A percentile compares a stretch with the other conserved stretches of the same genome.
Conservation (phyloP, 73 alveolate species). For the Halteria grandinella region DNA sequence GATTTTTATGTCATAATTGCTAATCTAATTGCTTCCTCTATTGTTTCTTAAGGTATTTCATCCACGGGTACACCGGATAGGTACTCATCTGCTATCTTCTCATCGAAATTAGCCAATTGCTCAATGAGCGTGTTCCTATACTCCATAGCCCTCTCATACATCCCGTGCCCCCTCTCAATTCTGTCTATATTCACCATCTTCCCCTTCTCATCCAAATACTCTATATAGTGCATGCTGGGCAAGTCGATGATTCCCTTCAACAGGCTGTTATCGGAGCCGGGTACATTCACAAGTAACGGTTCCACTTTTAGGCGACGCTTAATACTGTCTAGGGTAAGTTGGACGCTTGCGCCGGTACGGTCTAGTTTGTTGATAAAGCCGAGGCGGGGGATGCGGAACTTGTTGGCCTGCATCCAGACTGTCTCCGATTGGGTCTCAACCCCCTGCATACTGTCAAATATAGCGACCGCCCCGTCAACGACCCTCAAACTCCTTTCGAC, state of each 20-base stretch:
- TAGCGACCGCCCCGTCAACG: conserved; percentile 87
- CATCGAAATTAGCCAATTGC: conserved; percentile 61
- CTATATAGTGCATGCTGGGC: conserved; percentile 50
- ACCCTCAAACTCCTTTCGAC: conserved; percentile 92
- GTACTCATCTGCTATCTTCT: conserved; percentile 73
- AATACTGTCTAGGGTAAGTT: conserved; percentile 69
- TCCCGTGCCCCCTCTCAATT: conserved; percentile 26
- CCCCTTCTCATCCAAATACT: conserved; percentile 63
- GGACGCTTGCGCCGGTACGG: conserved; percentile 78
- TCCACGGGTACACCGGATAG: conserved; percentile 48
- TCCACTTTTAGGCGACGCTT: conserved; percentile 71
- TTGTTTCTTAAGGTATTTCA: conserved; percentile 19
- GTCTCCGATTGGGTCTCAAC: conserved; percentile 84
- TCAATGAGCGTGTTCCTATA: conserved; percentile 56
- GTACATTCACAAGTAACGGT: conserved; percentile 68
- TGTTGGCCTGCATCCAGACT: conserved; percentile 93
- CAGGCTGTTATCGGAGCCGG: conserved; percentile 29
- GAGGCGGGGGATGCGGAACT: conserved; percentile 85
- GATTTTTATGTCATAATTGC: conserved; percentile 52
- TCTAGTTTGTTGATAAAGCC: conserved; percentile 93
- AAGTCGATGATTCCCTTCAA: conserved; percentile 71
- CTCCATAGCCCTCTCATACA: conserved; percentile 4
- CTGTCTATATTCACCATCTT: conserved; percentile 20
- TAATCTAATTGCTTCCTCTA: conserved; percentile 62
- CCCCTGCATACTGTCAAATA: conserved; percentile 87